Evolutionary conservation across 257 asterid species (phyloP).

Genomic region (Petunia axillaris): DNA sequence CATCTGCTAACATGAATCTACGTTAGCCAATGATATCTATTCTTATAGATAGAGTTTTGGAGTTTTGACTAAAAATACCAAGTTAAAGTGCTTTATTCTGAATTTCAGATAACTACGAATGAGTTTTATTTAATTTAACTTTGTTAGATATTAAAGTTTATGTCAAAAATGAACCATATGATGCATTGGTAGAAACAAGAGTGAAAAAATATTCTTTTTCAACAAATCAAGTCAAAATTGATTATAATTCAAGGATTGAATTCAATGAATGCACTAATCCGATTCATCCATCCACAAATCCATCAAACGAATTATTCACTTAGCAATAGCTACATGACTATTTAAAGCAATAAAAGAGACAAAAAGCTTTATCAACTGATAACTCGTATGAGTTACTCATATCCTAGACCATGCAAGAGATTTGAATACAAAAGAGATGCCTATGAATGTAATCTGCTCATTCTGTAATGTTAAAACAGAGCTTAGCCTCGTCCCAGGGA

Average conservation of each 20-base stretch:
- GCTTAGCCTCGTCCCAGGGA: conserved; percentile 98
- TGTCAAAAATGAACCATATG: no score
- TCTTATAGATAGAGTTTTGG: no score
- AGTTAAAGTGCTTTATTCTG: no score
- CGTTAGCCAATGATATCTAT: no score
- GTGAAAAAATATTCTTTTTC: not conserved
- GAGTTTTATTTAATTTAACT: no score
- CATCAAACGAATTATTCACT: conserved; percentile 5
- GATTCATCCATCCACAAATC: conserved; percentile 9
- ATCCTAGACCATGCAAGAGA: not conserved
- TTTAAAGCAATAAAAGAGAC: conserved; percentile 1
- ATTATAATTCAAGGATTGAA: not conserved
- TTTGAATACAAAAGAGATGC: not conserved
- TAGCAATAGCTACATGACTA: conserved; percentile 3
- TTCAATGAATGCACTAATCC: not conserved
- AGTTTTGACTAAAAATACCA: no score
- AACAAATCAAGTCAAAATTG: not conserved
- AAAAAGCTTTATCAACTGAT: not conserved
- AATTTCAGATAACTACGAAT: no score
- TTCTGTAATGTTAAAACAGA: conserved; percentile 75
- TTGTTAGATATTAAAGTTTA: not conserved
- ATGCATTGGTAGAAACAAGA: not conserved
- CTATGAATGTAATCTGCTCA: conserved; percentile 30
- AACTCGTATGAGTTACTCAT: not conserved
- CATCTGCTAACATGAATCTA: no score